Conservation (phyloP, 805 yeast species). For the Saccharomycopsis sp. region DNA sequence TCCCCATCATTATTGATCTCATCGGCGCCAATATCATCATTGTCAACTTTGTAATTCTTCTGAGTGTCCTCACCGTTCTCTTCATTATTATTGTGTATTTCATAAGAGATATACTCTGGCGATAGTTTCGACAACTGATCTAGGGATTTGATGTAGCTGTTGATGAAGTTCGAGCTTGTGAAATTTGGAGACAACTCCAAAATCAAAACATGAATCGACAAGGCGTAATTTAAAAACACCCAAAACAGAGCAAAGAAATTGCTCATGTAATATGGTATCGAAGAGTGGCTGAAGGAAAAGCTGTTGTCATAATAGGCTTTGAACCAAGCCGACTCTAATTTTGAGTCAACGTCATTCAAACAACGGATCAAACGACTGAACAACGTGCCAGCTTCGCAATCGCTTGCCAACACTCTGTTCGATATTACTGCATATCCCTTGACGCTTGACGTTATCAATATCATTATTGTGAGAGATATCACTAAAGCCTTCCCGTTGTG, state of each 20-base stretch:
- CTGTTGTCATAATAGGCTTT: conserved; percentile 4
- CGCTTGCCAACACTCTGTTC: neutral
- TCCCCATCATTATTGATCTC: neutral
- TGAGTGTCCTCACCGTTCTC: neutral
- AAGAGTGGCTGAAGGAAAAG: neutral
- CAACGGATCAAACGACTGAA: no score
- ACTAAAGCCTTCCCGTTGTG: conserved; percentile 13
- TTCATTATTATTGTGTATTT: neutral
- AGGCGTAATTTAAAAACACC: conserved; percentile 5
- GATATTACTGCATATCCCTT: neutral
- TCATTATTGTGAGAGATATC: conserved; percentile 4
- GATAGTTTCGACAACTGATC: conserved; percentile 15
- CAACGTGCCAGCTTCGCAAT: neutral
- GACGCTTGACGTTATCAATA: neutral
- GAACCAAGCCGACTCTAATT: conserved; percentile 9
- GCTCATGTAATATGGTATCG: neutral
- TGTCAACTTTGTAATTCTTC: neutral
- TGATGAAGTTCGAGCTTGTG: conserved; percentile 6
- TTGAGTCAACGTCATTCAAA: conserved; percentile 3
- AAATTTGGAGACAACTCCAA: conserved; percentile 14
- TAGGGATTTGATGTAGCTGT: conserved; percentile 10
- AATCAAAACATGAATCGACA: conserved; percentile 16
- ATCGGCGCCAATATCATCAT: neutral
- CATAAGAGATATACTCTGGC: conserved; percentile 10
- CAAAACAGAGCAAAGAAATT: conserved; percentile 13